phyloP scores from a whole-genome alignment of 139 green algal genomes.

The Eudorina sp. region DNA sequence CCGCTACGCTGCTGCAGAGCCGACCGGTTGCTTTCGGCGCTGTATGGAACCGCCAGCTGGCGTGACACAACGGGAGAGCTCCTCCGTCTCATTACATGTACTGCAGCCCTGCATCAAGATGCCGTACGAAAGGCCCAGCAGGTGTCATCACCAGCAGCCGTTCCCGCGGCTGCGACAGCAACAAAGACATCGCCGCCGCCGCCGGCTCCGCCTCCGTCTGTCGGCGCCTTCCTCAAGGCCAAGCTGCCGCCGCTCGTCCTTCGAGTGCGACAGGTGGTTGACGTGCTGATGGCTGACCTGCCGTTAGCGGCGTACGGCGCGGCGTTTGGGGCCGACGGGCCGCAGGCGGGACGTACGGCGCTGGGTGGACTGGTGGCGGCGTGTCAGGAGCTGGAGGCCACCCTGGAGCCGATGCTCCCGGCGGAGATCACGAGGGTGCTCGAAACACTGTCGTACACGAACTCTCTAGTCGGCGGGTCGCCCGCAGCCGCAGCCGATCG shows the following conservation, averaged over 20 bases:
- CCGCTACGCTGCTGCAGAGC: too few species aligned
- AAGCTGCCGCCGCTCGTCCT: background rate
- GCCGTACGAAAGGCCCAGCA: background rate
- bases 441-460: too few species aligned
- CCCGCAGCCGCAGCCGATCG: too few species aligned
- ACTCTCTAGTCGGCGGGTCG: too few species aligned
- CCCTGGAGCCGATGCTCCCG: background rate
- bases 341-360: too few species aligned
- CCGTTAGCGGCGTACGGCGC: background rate
- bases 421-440: too few species aligned
- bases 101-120: background rate
- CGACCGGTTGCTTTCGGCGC: background rate
- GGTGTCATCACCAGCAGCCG: background rate
- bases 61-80: background rate
- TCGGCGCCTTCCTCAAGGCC: background rate
- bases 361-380: background rate
- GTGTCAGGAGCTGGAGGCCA: background rate
- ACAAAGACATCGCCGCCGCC: background rate
- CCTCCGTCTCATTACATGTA: background rate
- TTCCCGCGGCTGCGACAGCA: background rate
- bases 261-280: background rate
- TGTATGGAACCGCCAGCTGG: background rate
- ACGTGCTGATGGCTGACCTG: background rate
- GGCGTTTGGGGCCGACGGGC: background rate
- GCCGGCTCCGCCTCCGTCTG: background rate